Percentiles rank a stretch among this genome's conserved stretches.
Evolutionary conservation across 2,329 filamentous ascomycete species (phyloP).

Genomic region (Aspergillus sp.): DNA sequence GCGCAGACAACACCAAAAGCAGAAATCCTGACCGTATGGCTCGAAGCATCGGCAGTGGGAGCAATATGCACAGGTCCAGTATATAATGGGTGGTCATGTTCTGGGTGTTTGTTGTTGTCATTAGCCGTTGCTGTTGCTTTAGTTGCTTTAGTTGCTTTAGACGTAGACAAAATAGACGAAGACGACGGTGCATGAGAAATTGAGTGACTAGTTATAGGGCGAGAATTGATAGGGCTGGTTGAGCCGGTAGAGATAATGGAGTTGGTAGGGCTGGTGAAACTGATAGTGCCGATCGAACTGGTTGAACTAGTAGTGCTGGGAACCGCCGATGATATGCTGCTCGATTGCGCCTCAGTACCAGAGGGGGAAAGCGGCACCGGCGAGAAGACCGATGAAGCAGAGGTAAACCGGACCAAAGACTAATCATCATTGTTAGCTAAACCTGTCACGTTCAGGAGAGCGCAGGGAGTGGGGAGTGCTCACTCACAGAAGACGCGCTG

Average conservation of each 20-base stretch:
- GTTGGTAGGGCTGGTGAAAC: constrained; percentile 1
- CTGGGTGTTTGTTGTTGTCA: constrained; percentile 1
- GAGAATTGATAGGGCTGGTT: background rate
- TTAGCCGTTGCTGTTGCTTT: constrained; percentile 4
- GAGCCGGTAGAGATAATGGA: background rate
- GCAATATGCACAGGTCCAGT: constrained; percentile 9
- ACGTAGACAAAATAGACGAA: background rate
- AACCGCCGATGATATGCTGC: constrained; percentile 5
- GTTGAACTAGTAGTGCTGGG: constrained; percentile 2
- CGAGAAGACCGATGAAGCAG: constrained; percentile 40
- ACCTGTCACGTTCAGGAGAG: background rate
- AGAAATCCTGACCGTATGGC: constrained; percentile 7
- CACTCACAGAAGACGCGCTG: constrained; percentile 61
- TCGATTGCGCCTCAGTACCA: constrained; percentile 35
- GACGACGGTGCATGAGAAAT: background rate
- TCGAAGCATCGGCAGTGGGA: constrained; percentile 14
- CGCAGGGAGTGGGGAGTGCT: constrained; percentile 34
- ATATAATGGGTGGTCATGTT: constrained; percentile 1
- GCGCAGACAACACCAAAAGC: constrained; percentile 15
- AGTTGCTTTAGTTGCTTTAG: too few species aligned
- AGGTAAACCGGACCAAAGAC: constrained; percentile 50
- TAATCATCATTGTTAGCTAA: constrained; percentile 19
- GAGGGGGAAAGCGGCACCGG: constrained; percentile 41
- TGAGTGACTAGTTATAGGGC: background rate
- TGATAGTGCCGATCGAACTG: background rate